Percentiles rank a stretch among this genome's conserved stretches.
Conservation (phyloP, 1,284 basidiomycete species). For the Serendipita sp. region DNA sequence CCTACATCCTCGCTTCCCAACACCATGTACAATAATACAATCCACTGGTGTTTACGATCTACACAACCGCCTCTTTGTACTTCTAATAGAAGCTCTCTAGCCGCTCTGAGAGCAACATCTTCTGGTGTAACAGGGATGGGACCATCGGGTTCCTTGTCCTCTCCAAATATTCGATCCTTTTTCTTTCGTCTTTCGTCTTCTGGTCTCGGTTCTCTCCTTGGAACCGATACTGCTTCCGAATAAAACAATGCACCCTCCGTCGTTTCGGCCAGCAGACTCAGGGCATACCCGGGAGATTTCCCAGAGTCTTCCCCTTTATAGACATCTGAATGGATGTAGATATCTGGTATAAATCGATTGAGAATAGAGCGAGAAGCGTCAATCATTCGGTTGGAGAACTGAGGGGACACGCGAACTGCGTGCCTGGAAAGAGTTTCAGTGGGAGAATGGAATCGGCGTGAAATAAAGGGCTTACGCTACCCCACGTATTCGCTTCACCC, state of each 20-base stretch:
- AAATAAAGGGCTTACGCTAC: slow-evolving; percentile 56
- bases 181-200: background rate
- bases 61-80: slow-evolving; percentile 79
- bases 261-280: slow-evolving; percentile 81
- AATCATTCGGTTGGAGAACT: slow-evolving; percentile 96
- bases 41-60: slow-evolving; percentile 76
- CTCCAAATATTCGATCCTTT: background rate
- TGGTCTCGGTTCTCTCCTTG: slow-evolving; percentile 26
- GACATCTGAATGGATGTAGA: slow-evolving; percentile 96
- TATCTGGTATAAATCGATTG: slow-evolving; percentile 94
- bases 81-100: slow-evolving; percentile 65
- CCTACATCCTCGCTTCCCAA: slow-evolving; percentile 94
- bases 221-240: slow-evolving; percentile 69
- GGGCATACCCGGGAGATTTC: slow-evolving; percentile 91
- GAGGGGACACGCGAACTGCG: slow-evolving; percentile 88
- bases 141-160: background rate
- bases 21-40: slow-evolving; percentile 86
- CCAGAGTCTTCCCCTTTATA: slow-evolving; percentile 97
- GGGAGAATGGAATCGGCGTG: background rate
- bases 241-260: slow-evolving; percentile 85
- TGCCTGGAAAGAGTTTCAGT: slow-evolving; percentile 36
- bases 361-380: slow-evolving; percentile 83
- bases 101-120: slow-evolving; percentile 75
- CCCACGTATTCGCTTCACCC: slow-evolving; percentile 87
- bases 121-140: slow-evolving; percentile 54